phyloP scores from a whole-genome alignment of 345 rosid genomes.

The Eucalyptus erythrocorys region DNA sequence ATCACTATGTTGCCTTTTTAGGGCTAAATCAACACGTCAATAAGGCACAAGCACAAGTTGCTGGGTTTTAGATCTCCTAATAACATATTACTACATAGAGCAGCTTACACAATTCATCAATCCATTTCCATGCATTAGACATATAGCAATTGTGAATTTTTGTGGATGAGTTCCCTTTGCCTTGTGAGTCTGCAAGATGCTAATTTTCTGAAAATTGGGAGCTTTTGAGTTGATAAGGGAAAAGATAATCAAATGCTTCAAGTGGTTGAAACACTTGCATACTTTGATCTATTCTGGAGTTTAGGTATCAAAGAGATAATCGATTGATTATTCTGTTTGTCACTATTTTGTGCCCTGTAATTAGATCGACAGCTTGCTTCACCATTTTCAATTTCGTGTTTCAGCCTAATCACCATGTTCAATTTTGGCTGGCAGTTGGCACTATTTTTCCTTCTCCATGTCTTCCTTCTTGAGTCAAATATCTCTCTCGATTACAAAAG shows the following conservation, averaged over 20 bases:
- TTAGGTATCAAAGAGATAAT: neutral
- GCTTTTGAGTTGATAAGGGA: neutral
- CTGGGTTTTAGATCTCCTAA: neutral
- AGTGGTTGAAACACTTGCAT: neutral
- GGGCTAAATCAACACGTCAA: neutral
- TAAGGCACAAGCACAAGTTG: neutral
- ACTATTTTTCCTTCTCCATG: neutral
- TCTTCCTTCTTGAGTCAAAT: neutral
- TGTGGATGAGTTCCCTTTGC: neutral
- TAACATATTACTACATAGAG: neutral
- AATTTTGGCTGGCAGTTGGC: neutral
- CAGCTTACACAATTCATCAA: neutral
- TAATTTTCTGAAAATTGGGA: neutral
- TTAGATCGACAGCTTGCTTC: neutral
- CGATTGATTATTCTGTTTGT: neutral
- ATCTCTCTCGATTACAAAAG: neutral
- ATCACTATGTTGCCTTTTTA: neutral
- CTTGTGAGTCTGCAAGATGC: neutral
- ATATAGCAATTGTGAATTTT: neutral
- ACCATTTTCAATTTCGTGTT: neutral
- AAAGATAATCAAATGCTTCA: neutral
- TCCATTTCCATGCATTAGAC: neutral
- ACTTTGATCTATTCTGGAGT: neutral
- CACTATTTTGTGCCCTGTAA: neutral
- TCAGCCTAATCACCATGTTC: neutral